A percentile compares a stretch with the other conserved stretches of the same genome.
Conservation (phyloP, 306 rosid genomes). For the Quercus suber region DNA sequence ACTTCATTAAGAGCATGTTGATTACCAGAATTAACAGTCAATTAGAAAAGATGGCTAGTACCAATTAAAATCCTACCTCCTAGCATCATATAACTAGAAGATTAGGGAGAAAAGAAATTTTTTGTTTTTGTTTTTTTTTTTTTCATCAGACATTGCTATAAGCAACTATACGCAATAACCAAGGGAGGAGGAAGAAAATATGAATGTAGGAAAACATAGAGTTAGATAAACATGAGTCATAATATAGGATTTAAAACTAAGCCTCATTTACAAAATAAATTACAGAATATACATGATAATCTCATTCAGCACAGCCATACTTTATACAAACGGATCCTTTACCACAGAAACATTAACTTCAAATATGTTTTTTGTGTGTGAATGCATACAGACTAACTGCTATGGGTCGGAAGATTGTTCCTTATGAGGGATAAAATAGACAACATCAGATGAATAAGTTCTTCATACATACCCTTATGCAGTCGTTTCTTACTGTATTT, state of each 20-base stretch:
- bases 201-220: background rate
- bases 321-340: background rate
- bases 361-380: background rate
- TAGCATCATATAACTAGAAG: background rate
- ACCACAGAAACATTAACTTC: background rate
- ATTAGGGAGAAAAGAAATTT: background rate
- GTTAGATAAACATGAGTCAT: background rate
- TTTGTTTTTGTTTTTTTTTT: too few species aligned
- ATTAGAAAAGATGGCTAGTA: background rate
- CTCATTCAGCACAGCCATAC: background rate
- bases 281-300: background rate
- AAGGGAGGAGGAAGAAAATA: background rate
- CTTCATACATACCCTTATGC: constrained; percentile 57
- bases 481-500: constrained; percentile 56
- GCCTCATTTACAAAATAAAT: background rate
- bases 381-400: background rate
- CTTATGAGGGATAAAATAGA: background rate
- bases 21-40: background rate
- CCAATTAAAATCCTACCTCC: background rate
- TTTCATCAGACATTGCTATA: background rate
- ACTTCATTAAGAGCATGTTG: background rate
- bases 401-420: background rate
- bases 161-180: background rate
- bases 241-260: background rate
- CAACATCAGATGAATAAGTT: constrained; percentile 20